Evolutionary conservation across 257 asterid genomes (phyloP).

Genomic region (Forsythia suspensa): DNA sequence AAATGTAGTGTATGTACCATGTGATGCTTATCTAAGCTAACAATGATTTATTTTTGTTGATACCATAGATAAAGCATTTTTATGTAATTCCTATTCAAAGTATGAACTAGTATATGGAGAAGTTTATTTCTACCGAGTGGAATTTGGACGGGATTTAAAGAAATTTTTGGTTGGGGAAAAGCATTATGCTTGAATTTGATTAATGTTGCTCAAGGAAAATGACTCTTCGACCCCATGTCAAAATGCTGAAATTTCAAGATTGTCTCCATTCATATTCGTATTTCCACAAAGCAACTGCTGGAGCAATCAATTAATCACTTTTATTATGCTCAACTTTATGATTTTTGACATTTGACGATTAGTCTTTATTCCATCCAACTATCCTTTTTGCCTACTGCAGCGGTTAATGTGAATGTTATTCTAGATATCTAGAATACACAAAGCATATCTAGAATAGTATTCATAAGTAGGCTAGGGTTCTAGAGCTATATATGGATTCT

Average conservation of each 20-base stretch:
- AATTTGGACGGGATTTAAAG: constrained; percentile 95
- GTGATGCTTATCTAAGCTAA: no score
- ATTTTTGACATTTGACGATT: constrained; percentile 8
- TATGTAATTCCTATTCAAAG: constrained; percentile 42
- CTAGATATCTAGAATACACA: no score
- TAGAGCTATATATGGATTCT: no score
- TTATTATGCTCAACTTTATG: constrained; percentile 3
- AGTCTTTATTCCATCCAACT: constrained; percentile 4
- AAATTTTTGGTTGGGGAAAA: constrained; percentile 95
- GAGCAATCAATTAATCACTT: constrained; percentile 68
- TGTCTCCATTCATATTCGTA: constrained; percentile 88
- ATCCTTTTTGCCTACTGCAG: no score
- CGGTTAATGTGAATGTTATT: neutral
- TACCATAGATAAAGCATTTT: neutral
- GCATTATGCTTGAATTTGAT: constrained; percentile 94
- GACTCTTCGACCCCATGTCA: constrained; percentile 89
- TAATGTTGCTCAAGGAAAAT: constrained; percentile 94
- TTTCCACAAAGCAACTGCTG: constrained; percentile 92
- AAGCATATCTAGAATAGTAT: no score
- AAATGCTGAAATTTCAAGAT: constrained; percentile 92
- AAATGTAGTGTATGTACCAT: no score
- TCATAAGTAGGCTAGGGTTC: no score
- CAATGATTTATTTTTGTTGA: no score
- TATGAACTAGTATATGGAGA: constrained; percentile 95
- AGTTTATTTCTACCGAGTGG: constrained; percentile 89